Percentiles rank a stretch among this genome's conserved stretches.
Conservation (phyloP, 1,284 basidiomycete species). For the Athelia psychrophila region DNA sequence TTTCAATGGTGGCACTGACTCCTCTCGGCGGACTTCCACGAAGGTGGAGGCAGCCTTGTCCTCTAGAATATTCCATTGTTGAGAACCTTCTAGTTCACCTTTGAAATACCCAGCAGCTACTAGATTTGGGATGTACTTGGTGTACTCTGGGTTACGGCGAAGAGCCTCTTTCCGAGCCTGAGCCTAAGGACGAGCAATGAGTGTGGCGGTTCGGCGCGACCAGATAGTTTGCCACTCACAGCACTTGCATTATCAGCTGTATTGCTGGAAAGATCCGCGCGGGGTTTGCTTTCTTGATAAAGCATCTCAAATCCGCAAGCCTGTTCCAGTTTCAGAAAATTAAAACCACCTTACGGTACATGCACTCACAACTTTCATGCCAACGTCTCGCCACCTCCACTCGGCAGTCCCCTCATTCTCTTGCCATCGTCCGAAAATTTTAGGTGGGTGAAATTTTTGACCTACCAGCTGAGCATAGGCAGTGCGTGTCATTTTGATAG, state of each 20-base stretch:
- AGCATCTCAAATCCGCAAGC: constrained; percentile 95
- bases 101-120: constrained; percentile 70
- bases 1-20: constrained; percentile 45
- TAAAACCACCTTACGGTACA: neutral
- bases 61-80: constrained; percentile 73
- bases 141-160: constrained; percentile 62
- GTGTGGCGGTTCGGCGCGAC: neutral
- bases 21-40: constrained; percentile 56
- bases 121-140: constrained; percentile 66
- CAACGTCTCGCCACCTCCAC: constrained; percentile 77
- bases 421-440: constrained; percentile 78
- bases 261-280: constrained; percentile 32
- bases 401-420: constrained; percentile 61
- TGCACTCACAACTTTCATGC: constrained; percentile 83
- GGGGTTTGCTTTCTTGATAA: constrained; percentile 76
- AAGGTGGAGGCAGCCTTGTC: constrained; percentile 67
- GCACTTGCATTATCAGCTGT: constrained; percentile 24
- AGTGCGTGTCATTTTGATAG: constrained; percentile 79
- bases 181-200: constrained; percentile 31
- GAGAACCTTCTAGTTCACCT: constrained; percentile 72
- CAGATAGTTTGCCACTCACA: neutral
- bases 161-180: constrained; percentile 66
- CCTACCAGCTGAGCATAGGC: constrained; percentile 91
- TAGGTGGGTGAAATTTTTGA: constrained; percentile 91
- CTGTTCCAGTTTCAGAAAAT: constrained; percentile 32